A percentile compares a stretch with the other conserved stretches of the same genome.
Conservation (phyloP, 1,284 basidiomycete species). For the Cerrena zonata region DNA sequence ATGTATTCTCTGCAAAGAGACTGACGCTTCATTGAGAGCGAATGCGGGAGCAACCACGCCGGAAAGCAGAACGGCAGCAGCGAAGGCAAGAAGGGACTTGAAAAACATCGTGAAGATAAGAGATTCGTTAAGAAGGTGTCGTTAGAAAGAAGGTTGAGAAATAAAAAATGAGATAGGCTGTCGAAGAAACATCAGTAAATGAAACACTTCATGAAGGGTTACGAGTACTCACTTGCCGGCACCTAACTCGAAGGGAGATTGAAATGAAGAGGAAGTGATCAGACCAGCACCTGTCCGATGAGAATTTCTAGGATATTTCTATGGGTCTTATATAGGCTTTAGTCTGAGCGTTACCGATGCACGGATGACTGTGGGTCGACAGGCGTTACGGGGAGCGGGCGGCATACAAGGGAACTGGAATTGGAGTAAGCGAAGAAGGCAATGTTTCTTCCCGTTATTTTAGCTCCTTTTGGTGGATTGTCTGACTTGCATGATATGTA, state of each 20-base stretch:
- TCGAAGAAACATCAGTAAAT: not conserved
- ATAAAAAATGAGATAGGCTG: conserved; percentile 3
- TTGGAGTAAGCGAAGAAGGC: too few relatives aligned
- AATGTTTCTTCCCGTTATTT: too few relatives aligned
- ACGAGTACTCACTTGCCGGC: conserved; percentile 4
- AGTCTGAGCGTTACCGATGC: too few relatives aligned
- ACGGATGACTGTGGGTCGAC: too few relatives aligned
- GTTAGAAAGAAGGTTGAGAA: not conserved
- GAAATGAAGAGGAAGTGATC: conserved; percentile 5
- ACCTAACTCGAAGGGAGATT: conserved; percentile 2
- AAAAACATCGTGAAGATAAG: conserved; percentile 5
- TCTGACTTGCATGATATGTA: too few relatives aligned
- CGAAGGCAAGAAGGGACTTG: not conserved
- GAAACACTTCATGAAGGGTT: not conserved
- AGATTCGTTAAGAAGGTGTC: not conserved
- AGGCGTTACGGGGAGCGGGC: too few relatives aligned
- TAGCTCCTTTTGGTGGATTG: too few relatives aligned
- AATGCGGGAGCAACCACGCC: not conserved
- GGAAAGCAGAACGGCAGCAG: not conserved
- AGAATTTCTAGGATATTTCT: too few relatives aligned
- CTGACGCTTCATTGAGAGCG: too few relatives aligned
- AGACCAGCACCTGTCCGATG: not conserved
- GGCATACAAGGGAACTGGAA: too few relatives aligned
- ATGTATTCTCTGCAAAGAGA: too few relatives aligned
- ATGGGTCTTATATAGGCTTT: too few relatives aligned